Conservation (phyloP, 129 eudicot species). For the Flaveria linearis region DNA sequence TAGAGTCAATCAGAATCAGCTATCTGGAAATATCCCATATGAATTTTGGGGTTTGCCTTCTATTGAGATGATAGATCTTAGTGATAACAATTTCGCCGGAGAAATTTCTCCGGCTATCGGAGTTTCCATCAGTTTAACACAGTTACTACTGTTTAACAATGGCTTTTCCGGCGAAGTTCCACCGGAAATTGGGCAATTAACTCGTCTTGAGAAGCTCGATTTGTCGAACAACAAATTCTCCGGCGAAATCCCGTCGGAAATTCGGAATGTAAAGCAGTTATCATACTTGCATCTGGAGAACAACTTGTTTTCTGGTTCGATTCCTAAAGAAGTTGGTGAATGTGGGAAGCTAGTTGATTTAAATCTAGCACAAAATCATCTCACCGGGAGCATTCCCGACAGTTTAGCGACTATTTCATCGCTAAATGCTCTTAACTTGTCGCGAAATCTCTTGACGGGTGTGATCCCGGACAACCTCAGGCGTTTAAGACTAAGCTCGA, state of each 20-base stretch:
- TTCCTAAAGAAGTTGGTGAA: slow-evolving; percentile 65
- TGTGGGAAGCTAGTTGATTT: slow-evolving; percentile 69
- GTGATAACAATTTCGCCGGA: slow-evolving; percentile 69
- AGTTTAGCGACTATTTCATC: slow-evolving; percentile 47
- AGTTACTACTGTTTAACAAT: slow-evolving; percentile 58
- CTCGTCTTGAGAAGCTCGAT: slow-evolving; percentile 58
- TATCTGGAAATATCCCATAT: slow-evolving; percentile 67
- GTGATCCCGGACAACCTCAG: slow-evolving; percentile 55
- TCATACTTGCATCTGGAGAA: slow-evolving; percentile 64
- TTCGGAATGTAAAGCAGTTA: slow-evolving; percentile 56
- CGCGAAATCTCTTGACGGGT: slow-evolving; percentile 65
- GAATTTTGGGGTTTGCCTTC: slow-evolving; percentile 75
- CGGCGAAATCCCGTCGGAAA: slow-evolving; percentile 60
- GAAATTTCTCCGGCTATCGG: slow-evolving; percentile 52
- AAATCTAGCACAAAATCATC: slow-evolving; percentile 64
- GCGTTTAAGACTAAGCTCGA: slow-evolving; percentile 56
- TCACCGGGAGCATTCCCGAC: slow-evolving; percentile 61
- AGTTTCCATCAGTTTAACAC: slow-evolving; percentile 50
- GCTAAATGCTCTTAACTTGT: slow-evolving; percentile 78
- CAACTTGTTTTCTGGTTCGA: slow-evolving; percentile 64
- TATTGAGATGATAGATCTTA: slow-evolving; percentile 62
- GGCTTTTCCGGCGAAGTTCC: slow-evolving; percentile 73
- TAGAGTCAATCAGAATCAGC: slow-evolving; percentile 62
- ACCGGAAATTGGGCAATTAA: slow-evolving; percentile 59
- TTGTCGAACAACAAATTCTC: slow-evolving; percentile 66